Evolutionary conservation across 2,329 filamentous ascomycete genomes (phyloP), one percentile per base, ranked within the genome.

Genomic region (Aspergillus bombycis): DNA sequence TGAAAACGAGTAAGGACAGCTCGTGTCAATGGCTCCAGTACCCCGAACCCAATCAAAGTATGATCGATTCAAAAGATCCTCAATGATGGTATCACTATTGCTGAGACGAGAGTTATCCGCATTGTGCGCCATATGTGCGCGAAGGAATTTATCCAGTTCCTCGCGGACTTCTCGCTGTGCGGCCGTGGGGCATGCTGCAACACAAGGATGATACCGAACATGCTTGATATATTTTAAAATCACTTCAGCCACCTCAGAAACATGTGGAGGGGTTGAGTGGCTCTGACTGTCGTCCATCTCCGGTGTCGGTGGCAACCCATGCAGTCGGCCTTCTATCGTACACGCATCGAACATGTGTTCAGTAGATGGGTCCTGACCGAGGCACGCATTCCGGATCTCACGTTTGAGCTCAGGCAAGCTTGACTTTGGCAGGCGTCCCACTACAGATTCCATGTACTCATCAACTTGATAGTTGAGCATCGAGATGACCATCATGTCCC

Each of bases 401-500:
- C 28, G 14, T 28, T 58, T 46, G 19, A 63, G 16, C 2, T 26
- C 21, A 34, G 14, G 32, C 34, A 32, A 43, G 4, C 52, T 55
- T 53, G 54, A n/a, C 26, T 26, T 53, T 41, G 16, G n/a, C 26
- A n/a, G 46, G 50, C 32, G 54, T 54, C 12, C 52, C 68, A 7
- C 68, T 8, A 68, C 64, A 8, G 68, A 60, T 43, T 70, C 68
- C 60, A 75, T 68, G 58, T 68, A 74, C 32, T 70, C 72, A 41
- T 75, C 73, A 10, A 67, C 62, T 48, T 74, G 72, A 26, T 70
- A 73, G 41, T 66, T 69, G 32, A 72, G 64, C 55, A 73, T 61
- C 10, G 70, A 69, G 9, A 74, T 36, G 19, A 70, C 50, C 68
- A 75, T 74, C 72, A 75, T 73, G 10, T 74, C 68, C 45, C 57